Evolutionary conservation across 2,329 filamentous ascomycete genomes (phyloP), one percentile per base, ranked within the genome.

Genomic region (Claviceps quebecensis): DNA sequence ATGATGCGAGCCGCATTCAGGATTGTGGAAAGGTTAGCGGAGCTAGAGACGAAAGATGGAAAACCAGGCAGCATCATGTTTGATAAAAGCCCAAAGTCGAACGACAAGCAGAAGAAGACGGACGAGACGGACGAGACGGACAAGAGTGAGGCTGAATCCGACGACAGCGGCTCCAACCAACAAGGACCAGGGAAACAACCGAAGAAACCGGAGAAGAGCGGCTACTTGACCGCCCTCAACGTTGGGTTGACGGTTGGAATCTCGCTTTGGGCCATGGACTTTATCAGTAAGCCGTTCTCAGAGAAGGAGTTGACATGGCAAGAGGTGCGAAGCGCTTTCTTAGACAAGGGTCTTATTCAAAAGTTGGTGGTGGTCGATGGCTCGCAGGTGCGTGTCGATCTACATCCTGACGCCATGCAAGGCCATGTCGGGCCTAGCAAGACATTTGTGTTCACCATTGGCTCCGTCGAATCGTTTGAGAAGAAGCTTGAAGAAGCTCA

Each of bases 271-370:
- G 70, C 71, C 44, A 59, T 77, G 7, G 70, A 68, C 36, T 60
- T 61, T 8, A 58, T 69, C 49, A 63, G 63, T 58, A 68, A 69
- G 56, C 57, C 72, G 26, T 69, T 73, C 56, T 67, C 68, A 4
- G 71, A 74, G 56, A 69, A 69, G 61, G 91, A 98, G 64, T 96
- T 98, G 53, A 97, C 93, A 51, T 98, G 89, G 87, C 90, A 98
- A 69, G 93, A 98, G 70, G 87, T 98, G 70, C 77, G 87, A 56
- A 90, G 81, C 59, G 93, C 88, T 36, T 97, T 95, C 74, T 75
- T 98, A 54, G 89, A 96, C 69, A 96, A 95, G 74, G 93, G 93
- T 7, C 76, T 98, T 23, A 90, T 98, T 19, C 87, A 96, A 70
- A 96, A 90, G 72, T 77, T 98, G 17, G 83, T 95, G 37, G 78